A percentile compares a stretch with the other conserved stretches of the same genome.
Evolutionary conservation across 805 yeast genomes (phyloP).

Genomic region (Ogataea populi-albae): DNA sequence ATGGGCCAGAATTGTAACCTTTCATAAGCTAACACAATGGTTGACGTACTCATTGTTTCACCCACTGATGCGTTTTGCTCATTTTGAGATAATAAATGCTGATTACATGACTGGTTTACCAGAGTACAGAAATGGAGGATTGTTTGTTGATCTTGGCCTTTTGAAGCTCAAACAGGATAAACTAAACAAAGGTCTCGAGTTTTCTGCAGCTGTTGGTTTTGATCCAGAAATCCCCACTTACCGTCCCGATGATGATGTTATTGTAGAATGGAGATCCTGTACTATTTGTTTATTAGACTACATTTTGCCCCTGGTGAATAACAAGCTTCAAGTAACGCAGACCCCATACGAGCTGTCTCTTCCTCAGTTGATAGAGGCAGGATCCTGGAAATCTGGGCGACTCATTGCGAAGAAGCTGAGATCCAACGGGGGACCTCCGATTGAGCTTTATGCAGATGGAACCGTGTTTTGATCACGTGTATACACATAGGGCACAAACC

Average conservation of each 20-base stretch:
- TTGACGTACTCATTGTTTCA: conserved; percentile 56
- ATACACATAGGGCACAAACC: conserved; percentile 4
- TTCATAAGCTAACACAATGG: conserved; percentile 69
- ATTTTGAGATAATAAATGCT: conserved; percentile 38
- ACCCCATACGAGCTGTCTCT: conserved; percentile 36
- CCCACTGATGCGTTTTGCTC: conserved; percentile 48
- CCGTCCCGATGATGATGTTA: conserved; percentile 53
- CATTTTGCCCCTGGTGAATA: conserved; percentile 50
- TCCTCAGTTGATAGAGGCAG: conserved; percentile 66
- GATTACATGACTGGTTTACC: conserved; percentile 54
- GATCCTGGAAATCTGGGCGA: conserved; percentile 67
- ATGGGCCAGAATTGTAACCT: conserved; percentile 48
- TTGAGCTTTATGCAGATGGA: conserved; percentile 59
- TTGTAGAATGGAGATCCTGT: conserved; percentile 66
- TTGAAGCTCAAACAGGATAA: conserved; percentile 44
- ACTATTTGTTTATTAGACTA: conserved; percentile 57
- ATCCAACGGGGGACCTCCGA: conserved; percentile 58
- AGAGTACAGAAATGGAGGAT: conserved; percentile 64
- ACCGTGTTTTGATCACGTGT: conserved; percentile 49
- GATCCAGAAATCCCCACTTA: conserved; percentile 44
- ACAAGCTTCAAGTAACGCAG: conserved; percentile 35
- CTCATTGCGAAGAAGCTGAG: conserved; percentile 53
- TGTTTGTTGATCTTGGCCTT: conserved; percentile 55
- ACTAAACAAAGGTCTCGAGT: conserved; percentile 36
- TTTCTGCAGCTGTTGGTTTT: conserved; percentile 31